Percentiles rank a stretch among this genome's conserved stretches.
phyloP scores from a whole-genome alignment of 805 yeast species.

The Zygosaccharomyces pseudorouxii region DNA sequence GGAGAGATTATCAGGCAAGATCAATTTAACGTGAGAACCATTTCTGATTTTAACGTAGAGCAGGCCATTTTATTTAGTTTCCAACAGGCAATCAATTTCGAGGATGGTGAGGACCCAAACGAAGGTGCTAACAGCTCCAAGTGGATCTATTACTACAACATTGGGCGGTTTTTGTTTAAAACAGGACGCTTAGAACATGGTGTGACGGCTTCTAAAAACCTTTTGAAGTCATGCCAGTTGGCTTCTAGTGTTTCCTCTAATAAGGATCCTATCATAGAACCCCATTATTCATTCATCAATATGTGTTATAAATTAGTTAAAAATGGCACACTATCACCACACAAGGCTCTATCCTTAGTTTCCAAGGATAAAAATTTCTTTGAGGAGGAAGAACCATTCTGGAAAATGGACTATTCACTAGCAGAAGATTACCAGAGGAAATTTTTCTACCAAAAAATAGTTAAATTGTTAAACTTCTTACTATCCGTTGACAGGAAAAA shows the following conservation, averaged over 20 bases:
- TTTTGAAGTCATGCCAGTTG: slow-evolving; percentile 43
- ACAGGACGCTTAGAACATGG: slow-evolving; percentile 30
- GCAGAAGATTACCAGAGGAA: slow-evolving; percentile 15
- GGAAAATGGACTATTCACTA: slow-evolving; percentile 19
- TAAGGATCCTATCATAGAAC: slow-evolving; percentile 64
- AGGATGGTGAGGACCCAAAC: slow-evolving; percentile 24
- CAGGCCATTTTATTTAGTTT: slow-evolving; percentile 29
- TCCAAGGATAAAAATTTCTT: slow-evolving; percentile 35
- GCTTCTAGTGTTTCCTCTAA: slow-evolving; percentile 37
- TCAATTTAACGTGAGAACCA: slow-evolving; percentile 10
- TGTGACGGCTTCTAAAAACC: slow-evolving; percentile 25
- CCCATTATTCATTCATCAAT: slow-evolving; percentile 65
- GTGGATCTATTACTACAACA: slow-evolving; percentile 60
- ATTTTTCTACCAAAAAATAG: slow-evolving; percentile 39
- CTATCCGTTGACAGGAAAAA: slow-evolving; percentile 65
- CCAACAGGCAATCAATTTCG: slow-evolving; percentile 21
- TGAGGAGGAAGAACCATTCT: slow-evolving; percentile 23
- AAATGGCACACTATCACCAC: slow-evolving; percentile 33
- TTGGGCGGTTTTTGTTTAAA: slow-evolving; percentile 56
- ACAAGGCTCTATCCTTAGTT: slow-evolving; percentile 40
- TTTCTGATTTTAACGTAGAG: slow-evolving; percentile 30
- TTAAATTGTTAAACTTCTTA: slow-evolving; percentile 46
- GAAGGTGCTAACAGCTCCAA: slow-evolving; percentile 28
- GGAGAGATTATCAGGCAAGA: slow-evolving; percentile 17
- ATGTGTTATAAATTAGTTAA: slow-evolving; percentile 52